phyloP scores from a whole-genome alignment of 768 basidiomycete genomes.

The Gloeopeniophorella convolvens region DNA sequence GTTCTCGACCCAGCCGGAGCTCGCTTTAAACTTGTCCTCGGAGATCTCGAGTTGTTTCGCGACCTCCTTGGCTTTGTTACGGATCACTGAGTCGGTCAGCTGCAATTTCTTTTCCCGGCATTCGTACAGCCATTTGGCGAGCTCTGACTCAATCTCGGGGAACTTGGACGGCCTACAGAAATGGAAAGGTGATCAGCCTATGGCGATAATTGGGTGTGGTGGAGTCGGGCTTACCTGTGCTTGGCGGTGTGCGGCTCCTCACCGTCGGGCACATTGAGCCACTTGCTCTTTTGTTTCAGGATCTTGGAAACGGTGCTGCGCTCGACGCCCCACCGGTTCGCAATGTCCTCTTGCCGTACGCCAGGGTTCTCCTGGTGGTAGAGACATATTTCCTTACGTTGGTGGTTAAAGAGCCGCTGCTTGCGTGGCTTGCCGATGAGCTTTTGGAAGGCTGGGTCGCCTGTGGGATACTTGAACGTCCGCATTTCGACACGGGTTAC shows the following conservation, averaged over 20 bases:
- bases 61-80: conserved; percentile 61
- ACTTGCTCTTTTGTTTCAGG: conserved; percentile 75
- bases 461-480: conserved; percentile 13
- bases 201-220: not conserved
- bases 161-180: conserved; percentile 66
- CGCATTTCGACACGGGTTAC: conserved; percentile 10
- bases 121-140: conserved; percentile 54
- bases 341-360: conserved; percentile 81
- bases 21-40: conserved; percentile 83
- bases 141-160: conserved; percentile 63
- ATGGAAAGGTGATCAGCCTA: conserved; percentile 13
- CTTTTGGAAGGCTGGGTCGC: conserved; percentile 14
- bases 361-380: conserved; percentile 59
- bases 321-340: conserved; percentile 67
- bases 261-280: conserved; percentile 63
- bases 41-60: conserved; percentile 49
- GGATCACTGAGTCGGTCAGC: conserved; percentile 62
- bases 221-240: conserved; percentile 45
- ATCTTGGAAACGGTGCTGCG: conserved; percentile 94
- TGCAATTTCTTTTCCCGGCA: conserved; percentile 40
- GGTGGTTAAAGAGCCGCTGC: conserved; percentile 65
- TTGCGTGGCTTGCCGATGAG: conserved; percentile 50
- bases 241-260: conserved; percentile 56
- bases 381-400: conserved; percentile 69
- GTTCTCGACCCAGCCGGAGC: conserved; percentile 87